Base-by-base conservation (phyloP, 2,329 filamentous ascomycete species). In the Fusarium subtropicale region DNA sequence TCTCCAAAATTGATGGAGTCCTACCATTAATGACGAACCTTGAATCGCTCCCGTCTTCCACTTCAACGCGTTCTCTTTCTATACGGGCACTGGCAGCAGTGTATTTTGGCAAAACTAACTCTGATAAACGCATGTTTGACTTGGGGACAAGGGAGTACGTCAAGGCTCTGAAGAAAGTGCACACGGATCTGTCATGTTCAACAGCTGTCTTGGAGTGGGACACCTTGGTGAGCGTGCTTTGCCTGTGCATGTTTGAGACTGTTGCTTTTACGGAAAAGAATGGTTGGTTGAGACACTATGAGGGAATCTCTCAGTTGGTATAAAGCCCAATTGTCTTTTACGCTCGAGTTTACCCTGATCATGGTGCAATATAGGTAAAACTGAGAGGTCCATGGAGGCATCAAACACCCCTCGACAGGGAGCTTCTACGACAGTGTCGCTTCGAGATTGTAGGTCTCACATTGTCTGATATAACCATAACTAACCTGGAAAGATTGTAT, bases 181-280 rank as follows among this genome's bases (percentile, higher is more conserved):
- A 61, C 2, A 5, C 24, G 5, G 62, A 66, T 2, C 2, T 66
- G 33, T 20, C 18, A 2, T 38, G 44, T 18, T 26, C 48, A 5
- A 46, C 44, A 4, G 2, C 34, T 11, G 56, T 55, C 1, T 15
- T 66, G 1, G 48, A 66, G 6, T 66, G 62, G 63, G 56, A 62
- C 2, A 66, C 63, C 7, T 22, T 66, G 22, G 63, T 64, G 1
- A 61, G 63, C 28, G 63, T 66, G 5, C n/a, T 66, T 5, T 66
- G 63, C 9, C 16, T 66, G 3, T 55, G 44, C 10, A 56, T 66
- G 61, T 66, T 66, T 34, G 55, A 66, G 48, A 56, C 24, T 18
- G 28, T 66, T 5, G 63, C 44, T 20, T 66, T 66, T 47, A 66
- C 56, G 2, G 56, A 66, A 1, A 62, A 34, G 7, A 61, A 36